These are phyloP conservation scores for Nakaseomyces kungkrabaensis DNA, from an alignment of 1,139 yeast genomes.

Conservation along the genomic window DNA sequence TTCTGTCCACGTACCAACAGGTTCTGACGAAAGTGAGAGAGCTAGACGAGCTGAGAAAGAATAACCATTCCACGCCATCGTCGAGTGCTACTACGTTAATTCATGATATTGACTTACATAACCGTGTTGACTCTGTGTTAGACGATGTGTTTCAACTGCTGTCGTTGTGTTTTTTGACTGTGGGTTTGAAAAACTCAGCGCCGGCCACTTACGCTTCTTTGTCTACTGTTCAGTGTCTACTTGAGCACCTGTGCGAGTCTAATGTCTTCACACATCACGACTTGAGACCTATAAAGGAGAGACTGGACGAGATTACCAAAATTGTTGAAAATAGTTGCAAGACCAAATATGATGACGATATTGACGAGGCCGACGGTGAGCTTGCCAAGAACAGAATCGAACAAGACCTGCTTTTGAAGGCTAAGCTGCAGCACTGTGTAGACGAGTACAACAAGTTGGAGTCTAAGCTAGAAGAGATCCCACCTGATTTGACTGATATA, in stretches of 20 bases:
- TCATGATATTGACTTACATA: conserved; percentile 24
- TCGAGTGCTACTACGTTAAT: conserved; percentile 22
- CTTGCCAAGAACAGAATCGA: conserved; percentile 35
- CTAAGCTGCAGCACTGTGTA: conserved; percentile 50
- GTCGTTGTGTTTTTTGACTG: conserved; percentile 78
- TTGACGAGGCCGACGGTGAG: conserved; percentile 24
- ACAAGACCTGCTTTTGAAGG: conserved; percentile 48
- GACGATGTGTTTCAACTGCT: conserved; percentile 85
- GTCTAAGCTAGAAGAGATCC: conserved; percentile 45
- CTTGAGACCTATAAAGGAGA: conserved; percentile 58
- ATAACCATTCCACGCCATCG: conserved; percentile 11
- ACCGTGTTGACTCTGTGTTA: conserved; percentile 56
- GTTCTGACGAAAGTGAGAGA: conserved; percentile 44
- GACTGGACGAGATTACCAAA: conserved; percentile 56
- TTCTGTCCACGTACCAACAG: conserved; percentile 43
- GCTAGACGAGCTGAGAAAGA: conserved; percentile 34
- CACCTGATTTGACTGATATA: conserved; percentile 41
- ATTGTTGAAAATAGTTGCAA: conserved; percentile 42
- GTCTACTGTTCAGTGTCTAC: conserved; percentile 69
- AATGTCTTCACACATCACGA: conserved; percentile 79
- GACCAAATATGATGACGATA: conserved; percentile 32
- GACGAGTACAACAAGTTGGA: conserved; percentile 45
- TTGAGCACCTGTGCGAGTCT: conserved; percentile 73
- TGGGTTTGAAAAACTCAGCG: conserved; percentile 80
- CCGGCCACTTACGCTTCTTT: conserved; percentile 90